These are phyloP conservation scores for Starmerella floricola DNA, from an alignment of 805 yeast genomes.

Conservation along the genomic window DNA sequence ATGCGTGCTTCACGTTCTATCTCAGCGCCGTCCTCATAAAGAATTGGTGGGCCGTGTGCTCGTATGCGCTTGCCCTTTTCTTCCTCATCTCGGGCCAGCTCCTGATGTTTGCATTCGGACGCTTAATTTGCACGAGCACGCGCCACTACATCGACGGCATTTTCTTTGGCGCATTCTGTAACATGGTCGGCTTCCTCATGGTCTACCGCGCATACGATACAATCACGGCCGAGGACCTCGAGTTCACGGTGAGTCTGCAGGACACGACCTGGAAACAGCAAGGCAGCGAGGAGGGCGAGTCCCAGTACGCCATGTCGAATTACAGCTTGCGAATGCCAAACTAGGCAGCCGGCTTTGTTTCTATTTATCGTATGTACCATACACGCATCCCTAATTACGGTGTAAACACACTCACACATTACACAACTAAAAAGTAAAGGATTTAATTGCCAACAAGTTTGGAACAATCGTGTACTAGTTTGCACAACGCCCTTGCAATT, in stretches of 20 bases:
- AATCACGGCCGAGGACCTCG: conserved; percentile 87
- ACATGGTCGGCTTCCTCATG: conserved; percentile 82
- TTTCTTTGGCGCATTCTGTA: conserved; percentile 71
- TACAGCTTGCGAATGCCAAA: conserved; percentile 23
- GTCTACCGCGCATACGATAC: conserved; percentile 93
- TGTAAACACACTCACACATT: neutral
- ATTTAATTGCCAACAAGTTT: no score
- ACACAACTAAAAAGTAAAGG: no score
- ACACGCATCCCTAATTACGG: neutral
- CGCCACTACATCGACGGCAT: conserved; percentile 86
- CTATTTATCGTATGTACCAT: neutral
- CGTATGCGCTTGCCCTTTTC: conserved; percentile 54
- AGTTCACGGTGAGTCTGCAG: conserved; percentile 59
- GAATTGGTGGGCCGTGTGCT: conserved; percentile 83
- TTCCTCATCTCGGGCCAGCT: conserved; percentile 78
- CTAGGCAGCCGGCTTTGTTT: neutral
- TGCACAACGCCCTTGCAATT: neutral
- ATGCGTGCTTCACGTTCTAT: conserved; percentile 54
- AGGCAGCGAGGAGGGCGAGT: conserved; percentile 21
- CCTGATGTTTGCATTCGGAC: conserved; percentile 56
- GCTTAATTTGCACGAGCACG: conserved; percentile 51
- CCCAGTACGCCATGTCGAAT: conserved; percentile 30
- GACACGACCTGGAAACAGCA: conserved; percentile 35
- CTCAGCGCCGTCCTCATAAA: conserved; percentile 56
- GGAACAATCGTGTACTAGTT: neutral